phyloP scores from a whole-genome alignment of 2,329 filamentous ascomycete genomes.

The Apiospora koreana region DNA sequence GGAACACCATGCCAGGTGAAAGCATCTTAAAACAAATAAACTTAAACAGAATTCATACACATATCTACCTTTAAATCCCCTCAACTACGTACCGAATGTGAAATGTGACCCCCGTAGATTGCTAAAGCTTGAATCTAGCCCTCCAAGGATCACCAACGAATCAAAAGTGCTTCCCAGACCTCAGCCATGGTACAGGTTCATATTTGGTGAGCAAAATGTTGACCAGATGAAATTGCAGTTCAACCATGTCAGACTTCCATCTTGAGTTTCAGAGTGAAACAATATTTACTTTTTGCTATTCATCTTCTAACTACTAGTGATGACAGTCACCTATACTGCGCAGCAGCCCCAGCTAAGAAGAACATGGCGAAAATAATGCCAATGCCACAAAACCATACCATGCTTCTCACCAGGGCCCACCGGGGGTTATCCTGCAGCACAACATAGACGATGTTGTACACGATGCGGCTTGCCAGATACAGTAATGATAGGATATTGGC shows the following conservation, averaged over 20 bases:
- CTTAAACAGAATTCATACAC: too few species aligned
- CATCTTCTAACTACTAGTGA: not conserved
- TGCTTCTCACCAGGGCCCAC: constrained; percentile 18
- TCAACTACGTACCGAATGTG: too few species aligned
- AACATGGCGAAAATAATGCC: constrained; percentile 19
- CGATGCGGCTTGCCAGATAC: constrained; percentile 16
- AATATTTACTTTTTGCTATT: not conserved
- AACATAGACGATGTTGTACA: constrained; percentile 21
- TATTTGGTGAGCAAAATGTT: too few species aligned
- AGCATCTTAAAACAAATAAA: too few species aligned
- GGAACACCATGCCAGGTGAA: too few species aligned
- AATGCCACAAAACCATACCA: constrained; percentile 18
- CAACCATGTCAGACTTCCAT: too few species aligned
- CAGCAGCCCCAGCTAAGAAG: constrained; percentile 11
- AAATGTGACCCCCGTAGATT: too few species aligned
- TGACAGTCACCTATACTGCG: not conserved
- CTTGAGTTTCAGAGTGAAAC: not conserved
- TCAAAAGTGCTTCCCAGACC: too few species aligned
- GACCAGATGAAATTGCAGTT: not conserved
- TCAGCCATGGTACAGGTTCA: too few species aligned
- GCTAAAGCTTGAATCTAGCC: too few species aligned
- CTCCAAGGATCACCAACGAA: too few species aligned
- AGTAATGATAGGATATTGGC: constrained; percentile 17
- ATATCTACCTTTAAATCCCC: too few species aligned
- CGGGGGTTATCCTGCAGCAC: constrained; percentile 19